Conservation (phyloP, 345 rosid genomes). For the Pelargonium nanum region DNA sequence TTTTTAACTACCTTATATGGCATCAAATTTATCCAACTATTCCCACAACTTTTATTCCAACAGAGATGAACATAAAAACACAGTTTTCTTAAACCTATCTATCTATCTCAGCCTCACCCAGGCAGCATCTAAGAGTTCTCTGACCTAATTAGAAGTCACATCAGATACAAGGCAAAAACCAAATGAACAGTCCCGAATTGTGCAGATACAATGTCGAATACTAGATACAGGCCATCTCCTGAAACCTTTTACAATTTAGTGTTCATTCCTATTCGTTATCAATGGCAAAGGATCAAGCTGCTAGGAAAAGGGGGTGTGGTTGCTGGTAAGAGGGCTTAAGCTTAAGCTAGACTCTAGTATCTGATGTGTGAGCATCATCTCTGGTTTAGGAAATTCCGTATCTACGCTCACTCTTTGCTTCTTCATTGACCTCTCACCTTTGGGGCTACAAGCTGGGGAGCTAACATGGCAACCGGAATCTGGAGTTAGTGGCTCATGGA, state of each 20-base stretch:
- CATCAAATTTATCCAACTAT: too few species aligned
- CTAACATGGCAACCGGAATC: slow-evolving; percentile 60
- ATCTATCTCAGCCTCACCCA: too few species aligned
- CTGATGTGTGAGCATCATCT: slow-evolving; percentile 42
- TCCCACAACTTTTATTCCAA: background rate
- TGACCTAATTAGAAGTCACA: background rate
- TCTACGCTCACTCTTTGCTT: slow-evolving; percentile 41
- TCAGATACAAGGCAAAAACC: background rate
- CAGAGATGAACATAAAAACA: background rate
- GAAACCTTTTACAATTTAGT: slow-evolving; percentile 34
- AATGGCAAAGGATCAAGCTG: slow-evolving; percentile 47
- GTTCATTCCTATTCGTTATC: slow-evolving; percentile 29
- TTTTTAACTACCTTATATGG: too few species aligned
- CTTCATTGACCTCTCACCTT: slow-evolving; percentile 50
- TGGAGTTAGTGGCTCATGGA: slow-evolving; percentile 69
- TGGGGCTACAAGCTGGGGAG: slow-evolving; percentile 45
- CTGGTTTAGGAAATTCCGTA: slow-evolving; percentile 31
- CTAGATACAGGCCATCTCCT: slow-evolving; percentile 30
- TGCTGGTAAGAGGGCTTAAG: slow-evolving; percentile 48
- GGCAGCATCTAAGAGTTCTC: background rate
- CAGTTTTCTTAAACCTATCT: background rate
- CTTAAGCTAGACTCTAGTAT: slow-evolving; percentile 71
- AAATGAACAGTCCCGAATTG: background rate
- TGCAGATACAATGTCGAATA: slow-evolving; percentile 5
- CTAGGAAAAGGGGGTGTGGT: slow-evolving; percentile 30